Percentiles rank a stretch among this genome's conserved stretches.
phyloP scores from a whole-genome alignment of 1,284 basidiomycete genomes.

The Pseudozyma tsukubaensis region DNA sequence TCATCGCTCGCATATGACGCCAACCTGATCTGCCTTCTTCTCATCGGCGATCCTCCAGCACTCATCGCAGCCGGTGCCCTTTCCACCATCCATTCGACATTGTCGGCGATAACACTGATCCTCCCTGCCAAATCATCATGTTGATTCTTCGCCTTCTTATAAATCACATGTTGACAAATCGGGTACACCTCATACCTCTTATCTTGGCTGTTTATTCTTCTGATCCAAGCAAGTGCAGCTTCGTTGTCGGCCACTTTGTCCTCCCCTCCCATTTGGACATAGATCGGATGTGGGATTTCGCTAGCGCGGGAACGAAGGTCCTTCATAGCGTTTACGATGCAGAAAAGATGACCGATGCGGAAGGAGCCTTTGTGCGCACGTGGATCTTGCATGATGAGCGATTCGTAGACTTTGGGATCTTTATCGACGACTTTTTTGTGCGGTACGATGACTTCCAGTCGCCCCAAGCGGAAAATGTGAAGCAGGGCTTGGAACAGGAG shows the following conservation, averaged over 20 bases:
- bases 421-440: conserved; percentile 65
- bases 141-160: conserved; percentile 66
- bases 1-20: conserved; percentile 33
- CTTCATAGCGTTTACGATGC: conserved; percentile 50
- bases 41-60: conserved; percentile 3
- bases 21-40: conserved; percentile 27
- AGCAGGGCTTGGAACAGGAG: conserved; percentile 15
- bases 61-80: conserved; percentile 35
- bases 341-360: conserved; percentile 60
- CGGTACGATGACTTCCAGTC: conserved; percentile 62
- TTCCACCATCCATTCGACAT: conserved; percentile 64
- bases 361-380: conserved; percentile 63
- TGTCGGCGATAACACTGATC: conserved; percentile 63
- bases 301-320: conserved; percentile 33
- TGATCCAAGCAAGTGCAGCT: conserved; percentile 46
- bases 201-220: conserved; percentile 44
- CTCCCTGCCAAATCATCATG: conserved; percentile 63
- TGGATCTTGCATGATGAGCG: conserved; percentile 61
- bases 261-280: conserved; percentile 62
- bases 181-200: conserved; percentile 60
- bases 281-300: conserved; percentile 56
- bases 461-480: conserved; percentile 23
- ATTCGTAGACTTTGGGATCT: conserved; percentile 66
- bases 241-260: conserved; percentile 56
- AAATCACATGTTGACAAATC: conserved; percentile 66